phyloP scores from a whole-genome alignment of 208 protist species.

The Wallacemonas sp. region DNA sequence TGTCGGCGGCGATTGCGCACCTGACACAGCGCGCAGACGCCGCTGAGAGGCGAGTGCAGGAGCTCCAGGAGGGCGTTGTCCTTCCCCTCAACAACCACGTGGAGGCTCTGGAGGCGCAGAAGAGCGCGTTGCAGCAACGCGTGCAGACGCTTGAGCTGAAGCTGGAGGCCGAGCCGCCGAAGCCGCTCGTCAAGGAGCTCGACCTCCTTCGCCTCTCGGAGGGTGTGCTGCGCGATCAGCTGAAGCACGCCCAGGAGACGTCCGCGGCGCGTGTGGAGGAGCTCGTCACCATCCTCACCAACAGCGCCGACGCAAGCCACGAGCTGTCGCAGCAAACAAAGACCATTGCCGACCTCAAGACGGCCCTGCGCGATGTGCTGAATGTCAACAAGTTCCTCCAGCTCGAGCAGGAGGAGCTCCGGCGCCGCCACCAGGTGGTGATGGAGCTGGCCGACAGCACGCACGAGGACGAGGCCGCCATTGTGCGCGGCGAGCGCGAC shows the following conservation, averaged over 20 bases:
- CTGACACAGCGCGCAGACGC: constrained; percentile 46
- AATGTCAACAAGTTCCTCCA: constrained; percentile 18
- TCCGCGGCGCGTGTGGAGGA: constrained; percentile 15
- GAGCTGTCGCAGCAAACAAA: constrained; percentile 24
- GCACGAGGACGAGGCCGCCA: constrained; percentile 13
- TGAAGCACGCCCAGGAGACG: constrained; percentile 30
- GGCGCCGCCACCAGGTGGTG: constrained; percentile 17
- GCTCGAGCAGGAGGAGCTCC: constrained; percentile 27
- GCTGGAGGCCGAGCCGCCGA: constrained; percentile 29
- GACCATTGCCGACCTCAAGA: constrained; percentile 17
- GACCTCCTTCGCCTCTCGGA: constrained; percentile 58
- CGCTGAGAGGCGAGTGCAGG: constrained; percentile 29
- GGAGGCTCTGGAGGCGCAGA: constrained; percentile 52
- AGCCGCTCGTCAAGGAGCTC: constrained; percentile 60
- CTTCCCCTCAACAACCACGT: constrained; percentile 46
- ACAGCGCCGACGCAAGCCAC: constrained; percentile 8
- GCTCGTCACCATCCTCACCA: constrained; percentile 20
- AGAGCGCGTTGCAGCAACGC: constrained; percentile 29
- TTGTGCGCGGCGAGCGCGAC: constrained; percentile 10
- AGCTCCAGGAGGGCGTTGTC: constrained; percentile 39
- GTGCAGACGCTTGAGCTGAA: constrained; percentile 46
- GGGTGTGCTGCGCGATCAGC: constrained; percentile 45
- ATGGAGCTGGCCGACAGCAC: constrained; percentile 22
- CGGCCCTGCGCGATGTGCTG: constrained; percentile 6
- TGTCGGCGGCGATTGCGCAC: constrained; percentile 36